Base-by-base conservation (phyloP, 306 rosid genomes). In the Dalbergia oliveri region DNA sequence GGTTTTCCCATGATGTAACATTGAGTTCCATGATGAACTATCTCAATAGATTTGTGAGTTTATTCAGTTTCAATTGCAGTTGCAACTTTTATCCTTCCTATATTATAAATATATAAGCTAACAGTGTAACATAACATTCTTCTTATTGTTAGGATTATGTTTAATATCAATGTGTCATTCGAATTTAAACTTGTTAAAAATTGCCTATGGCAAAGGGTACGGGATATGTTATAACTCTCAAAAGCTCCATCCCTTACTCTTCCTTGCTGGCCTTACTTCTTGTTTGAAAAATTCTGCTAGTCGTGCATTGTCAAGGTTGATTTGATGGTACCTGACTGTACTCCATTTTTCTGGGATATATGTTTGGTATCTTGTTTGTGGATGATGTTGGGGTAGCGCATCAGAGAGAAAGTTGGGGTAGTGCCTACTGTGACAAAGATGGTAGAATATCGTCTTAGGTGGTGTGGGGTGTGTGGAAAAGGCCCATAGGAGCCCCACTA, bases 91-190 rank as follows among this genome's bases (percentile, higher is more conserved):
- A 13, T 49, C n/a, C 56, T 66, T 66, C 23, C 39, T 9, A 44
- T 82, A 49, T 39, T 45, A 50, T 41, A 49, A 43, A 56, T 71
- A 23, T 69, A 61, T 76, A 10, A 76, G 76, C 43, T 35, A 66
- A 21, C 71, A 44, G 5, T 71, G 14, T 50, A 66, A 45, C 44
- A 57, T 47, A 45, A 37, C 43, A 15, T 39, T 21, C 67, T 64
- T 50, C 63, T 70, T 43, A 66, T 41, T 70, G 39, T 62, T 34
- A 21, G 51, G 59, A 67, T 62, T 49, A 9, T 2, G 16, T 34
- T 61, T 73, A 16, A 19, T 26, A 15, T 47, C 53, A 33, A 15
- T 66, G 60, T 64, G 37, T 47, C 14, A 1, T 50, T 76, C 43
- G 54, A 19, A 50, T 65, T 64, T 65, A 37, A 65, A 65, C 19